Conservation (phyloP, 805 yeast species). For the Tetrapisispora iriomotensis region DNA sequence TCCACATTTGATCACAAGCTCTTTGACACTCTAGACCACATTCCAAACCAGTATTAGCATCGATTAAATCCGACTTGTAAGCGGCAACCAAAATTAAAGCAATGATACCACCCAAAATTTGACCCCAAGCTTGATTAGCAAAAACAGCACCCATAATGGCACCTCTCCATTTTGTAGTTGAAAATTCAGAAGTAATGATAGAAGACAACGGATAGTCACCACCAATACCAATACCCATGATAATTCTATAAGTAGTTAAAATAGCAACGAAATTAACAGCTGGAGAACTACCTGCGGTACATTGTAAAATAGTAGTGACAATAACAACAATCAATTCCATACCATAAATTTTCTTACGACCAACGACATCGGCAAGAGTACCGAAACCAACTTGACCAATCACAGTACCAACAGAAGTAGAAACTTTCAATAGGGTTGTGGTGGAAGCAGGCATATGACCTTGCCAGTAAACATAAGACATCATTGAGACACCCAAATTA, state of each 20-base stretch:
- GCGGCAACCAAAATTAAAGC: conserved; percentile 69
- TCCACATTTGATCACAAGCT: conserved; percentile 93
- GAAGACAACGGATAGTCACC: conserved; percentile 94
- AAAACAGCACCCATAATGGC: conserved; percentile 95
- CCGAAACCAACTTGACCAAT: conserved; percentile 87
- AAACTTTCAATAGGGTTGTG: conserved; percentile 66
- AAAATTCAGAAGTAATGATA: conserved; percentile 81
- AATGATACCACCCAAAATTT: conserved; percentile 76
- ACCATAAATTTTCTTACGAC: conserved; percentile 86
- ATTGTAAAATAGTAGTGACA: conserved; percentile 67
- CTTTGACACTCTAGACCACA: conserved; percentile 60
- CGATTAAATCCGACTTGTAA: conserved; percentile 52
- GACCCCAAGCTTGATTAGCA: conserved; percentile 97
- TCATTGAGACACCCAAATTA: conserved; percentile 71
- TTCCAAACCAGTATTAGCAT: conserved; percentile 43
- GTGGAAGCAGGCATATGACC: conserved; percentile 60
- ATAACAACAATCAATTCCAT: conserved; percentile 78
- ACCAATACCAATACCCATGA: conserved; percentile 95
- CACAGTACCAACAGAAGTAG: conserved; percentile 90
- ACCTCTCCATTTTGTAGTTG: conserved; percentile 96
- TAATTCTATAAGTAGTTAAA: conserved; percentile 65
- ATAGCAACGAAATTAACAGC: conserved; percentile 68
- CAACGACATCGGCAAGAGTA: conserved; percentile 66
- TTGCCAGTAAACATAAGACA: conserved; percentile 67
- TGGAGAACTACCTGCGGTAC: conserved; percentile 60